Base-by-base conservation (phyloP, 768 basidiomycete genomes). In the Boletales sp. region DNA sequence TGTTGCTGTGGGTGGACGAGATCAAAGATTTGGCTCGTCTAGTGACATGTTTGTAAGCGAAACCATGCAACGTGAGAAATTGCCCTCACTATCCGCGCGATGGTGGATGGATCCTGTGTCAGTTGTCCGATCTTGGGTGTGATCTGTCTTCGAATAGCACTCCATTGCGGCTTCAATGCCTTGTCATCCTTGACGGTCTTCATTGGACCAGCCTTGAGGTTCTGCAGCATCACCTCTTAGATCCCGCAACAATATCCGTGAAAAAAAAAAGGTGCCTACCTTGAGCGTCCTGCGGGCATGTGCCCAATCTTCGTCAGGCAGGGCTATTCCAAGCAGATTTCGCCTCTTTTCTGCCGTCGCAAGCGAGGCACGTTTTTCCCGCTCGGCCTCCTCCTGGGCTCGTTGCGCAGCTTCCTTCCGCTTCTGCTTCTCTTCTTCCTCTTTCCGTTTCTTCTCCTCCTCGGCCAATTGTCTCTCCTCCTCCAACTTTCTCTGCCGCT, bases 101-200 rank as follows among this genome's bases (percentile, higher is more conserved):
- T 89, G 11, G 80, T 74, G 8, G 71, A 60, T 1, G 67, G 51
- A 50, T 91, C 86, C 53, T 87, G 85, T 6, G 90, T 93, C 21
- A 95, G 68, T 64, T 94, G 92, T 8, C 91, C 91, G 41, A 95
- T 83, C 67, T 87, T 92, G 27, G 90, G 88, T 4, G 83, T 90
- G 43, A 95, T 90, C 59, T 84, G 78, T 40, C 93, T 81, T 21
- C 92, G 83, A 43, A 78, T 73, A 44, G 75, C 77, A 45, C 75
- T 81, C 83, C 87, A 91, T 24, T 75, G 69, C 11, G 82, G 69
- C 63, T 83, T 87, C 50, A 75, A 60, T 6, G 66, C 65, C 41
- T 76, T 72, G 58, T 84, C 66, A 4, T 62, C 65, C 65, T 92
- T 93, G 52, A 93, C 82, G 34, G 67, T 60, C 43, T 74, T 78